Evolutionary conservation across 1,284 basidiomycete genomes (phyloP).

Genomic region (Boletellus deceptivus): DNA sequence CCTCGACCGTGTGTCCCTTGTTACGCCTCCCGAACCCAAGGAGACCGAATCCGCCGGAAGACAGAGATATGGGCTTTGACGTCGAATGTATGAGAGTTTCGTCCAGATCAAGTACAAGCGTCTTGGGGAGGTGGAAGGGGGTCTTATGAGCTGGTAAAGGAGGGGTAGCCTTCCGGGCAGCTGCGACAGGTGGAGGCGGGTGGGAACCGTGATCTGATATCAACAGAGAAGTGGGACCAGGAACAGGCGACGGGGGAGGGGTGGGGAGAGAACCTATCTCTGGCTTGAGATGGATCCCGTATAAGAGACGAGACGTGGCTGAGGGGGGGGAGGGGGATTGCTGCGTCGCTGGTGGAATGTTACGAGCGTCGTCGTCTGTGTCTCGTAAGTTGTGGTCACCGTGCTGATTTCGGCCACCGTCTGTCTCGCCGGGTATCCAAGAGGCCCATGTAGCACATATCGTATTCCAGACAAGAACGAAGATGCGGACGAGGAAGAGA

Average conservation of each 20-base stretch:
- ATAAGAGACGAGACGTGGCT: slow-evolving; percentile 1
- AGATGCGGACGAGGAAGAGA: slow-evolving; percentile 51
- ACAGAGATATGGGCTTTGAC: slow-evolving; percentile 65
- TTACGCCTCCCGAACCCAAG: slow-evolving; percentile 63
- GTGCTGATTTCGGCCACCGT: slow-evolving; percentile 15
- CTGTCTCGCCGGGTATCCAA: slow-evolving; percentile 34
- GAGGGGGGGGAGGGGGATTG: slow-evolving; percentile 2
- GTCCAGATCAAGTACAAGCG: slow-evolving; percentile 93
- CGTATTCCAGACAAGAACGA: slow-evolving; percentile 51
- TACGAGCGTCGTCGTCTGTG: slow-evolving; percentile 37
- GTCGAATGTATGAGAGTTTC: slow-evolving; percentile 99
- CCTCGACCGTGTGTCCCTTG: slow-evolving; percentile 91
- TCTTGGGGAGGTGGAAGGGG: slow-evolving; percentile 82
- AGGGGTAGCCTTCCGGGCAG: slow-evolving; percentile 49
- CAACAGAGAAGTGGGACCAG: slow-evolving; percentile 12
- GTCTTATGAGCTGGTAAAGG: slow-evolving; percentile 51
- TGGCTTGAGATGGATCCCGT: slow-evolving; percentile 6
- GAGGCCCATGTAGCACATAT: slow-evolving; percentile 48
- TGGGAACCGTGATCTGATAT: slow-evolving; percentile 16
- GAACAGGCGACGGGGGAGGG: slow-evolving; percentile 23
- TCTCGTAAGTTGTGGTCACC: slow-evolving; percentile 34
- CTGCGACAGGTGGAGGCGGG: slow-evolving; percentile 28
- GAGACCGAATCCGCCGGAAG: slow-evolving; percentile 53
- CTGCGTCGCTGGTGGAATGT: slow-evolving; percentile 16
- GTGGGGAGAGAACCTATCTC: slow-evolving; percentile 22